phyloP scores from a whole-genome alignment of 177 flowering plant genomes.

The Telopea speciosissima region DNA sequence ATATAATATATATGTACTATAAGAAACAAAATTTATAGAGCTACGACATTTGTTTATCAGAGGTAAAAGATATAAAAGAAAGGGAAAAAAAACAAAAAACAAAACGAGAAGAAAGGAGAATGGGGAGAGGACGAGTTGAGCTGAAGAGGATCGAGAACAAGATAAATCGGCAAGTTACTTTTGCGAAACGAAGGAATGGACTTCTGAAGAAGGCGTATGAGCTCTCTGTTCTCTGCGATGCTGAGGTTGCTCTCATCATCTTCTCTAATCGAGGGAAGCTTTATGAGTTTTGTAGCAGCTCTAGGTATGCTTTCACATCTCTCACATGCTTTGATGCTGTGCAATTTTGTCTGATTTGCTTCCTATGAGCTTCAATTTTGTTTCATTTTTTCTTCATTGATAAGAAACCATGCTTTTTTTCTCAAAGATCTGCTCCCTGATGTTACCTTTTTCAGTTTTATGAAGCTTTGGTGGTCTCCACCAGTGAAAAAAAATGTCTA shows the following conservation, averaged over 20 bases:
- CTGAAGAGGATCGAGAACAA: slow-evolving; percentile 52
- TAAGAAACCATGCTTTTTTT: background rate
- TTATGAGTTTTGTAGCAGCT: slow-evolving; percentile 45
- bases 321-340: background rate
- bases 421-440: background rate
- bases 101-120: background rate
- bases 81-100: background rate
- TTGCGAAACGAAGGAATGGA: slow-evolving; percentile 47
- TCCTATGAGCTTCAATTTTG: background rate
- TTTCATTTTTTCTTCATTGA: background rate
- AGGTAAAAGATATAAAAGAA: background rate
- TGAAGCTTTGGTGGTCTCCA: background rate
- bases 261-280: slow-evolving; percentile 51
- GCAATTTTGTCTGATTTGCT: background rate
- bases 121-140: slow-evolving; percentile 52
- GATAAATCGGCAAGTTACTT: slow-evolving; percentile 46
- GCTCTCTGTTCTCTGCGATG: slow-evolving; percentile 46
- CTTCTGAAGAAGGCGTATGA: slow-evolving; percentile 44
- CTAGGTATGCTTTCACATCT: slow-evolving; percentile 23
- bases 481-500: background rate
- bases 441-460: background rate
- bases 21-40: background rate
- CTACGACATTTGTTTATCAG: too few relatives aligned
- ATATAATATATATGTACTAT: background rate
- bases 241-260: slow-evolving; percentile 47